A percentile compares a stretch with the other conserved stretches of the same genome.
Evolutionary conservation across 148 eudicot species (phyloP).

Genomic region (Rhododendron ferrugineum): DNA sequence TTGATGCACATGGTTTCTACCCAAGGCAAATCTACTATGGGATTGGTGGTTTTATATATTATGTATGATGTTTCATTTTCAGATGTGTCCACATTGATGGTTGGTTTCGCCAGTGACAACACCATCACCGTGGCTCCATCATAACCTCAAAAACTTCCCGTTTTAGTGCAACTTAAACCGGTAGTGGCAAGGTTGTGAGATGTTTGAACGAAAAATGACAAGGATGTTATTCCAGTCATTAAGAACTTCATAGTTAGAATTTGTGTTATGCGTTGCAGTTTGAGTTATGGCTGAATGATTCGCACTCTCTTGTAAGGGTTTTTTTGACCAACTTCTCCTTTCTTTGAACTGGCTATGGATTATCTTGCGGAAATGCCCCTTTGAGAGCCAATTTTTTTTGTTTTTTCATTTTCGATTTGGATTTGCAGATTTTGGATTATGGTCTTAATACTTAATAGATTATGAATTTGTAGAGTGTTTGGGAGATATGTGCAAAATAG

Average conservation of each 20-base stretch:
- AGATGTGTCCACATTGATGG: background rate
- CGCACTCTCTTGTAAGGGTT: background rate
- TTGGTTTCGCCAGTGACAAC: background rate
- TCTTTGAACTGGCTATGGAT: background rate
- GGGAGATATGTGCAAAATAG: background rate
- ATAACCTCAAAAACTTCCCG: background rate
- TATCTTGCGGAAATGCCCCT: background rate
- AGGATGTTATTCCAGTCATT: background rate
- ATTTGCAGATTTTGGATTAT: background rate
- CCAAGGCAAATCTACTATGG: background rate
- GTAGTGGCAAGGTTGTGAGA: background rate
- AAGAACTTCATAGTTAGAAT: background rate
- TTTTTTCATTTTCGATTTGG: background rate
- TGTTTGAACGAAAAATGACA: background rate
- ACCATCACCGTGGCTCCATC: background rate
- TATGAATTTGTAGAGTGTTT: background rate
- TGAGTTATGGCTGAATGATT: background rate
- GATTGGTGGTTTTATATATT: background rate
- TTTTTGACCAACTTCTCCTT: background rate
- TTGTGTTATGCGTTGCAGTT: background rate
- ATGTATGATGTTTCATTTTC: background rate
- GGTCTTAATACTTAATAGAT: background rate
- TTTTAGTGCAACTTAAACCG: background rate
- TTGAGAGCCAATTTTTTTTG: background rate
- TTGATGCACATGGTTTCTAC: background rate